phyloP scores from a whole-genome alignment of 805 yeast species.

The Ogataea methylovora region DNA sequence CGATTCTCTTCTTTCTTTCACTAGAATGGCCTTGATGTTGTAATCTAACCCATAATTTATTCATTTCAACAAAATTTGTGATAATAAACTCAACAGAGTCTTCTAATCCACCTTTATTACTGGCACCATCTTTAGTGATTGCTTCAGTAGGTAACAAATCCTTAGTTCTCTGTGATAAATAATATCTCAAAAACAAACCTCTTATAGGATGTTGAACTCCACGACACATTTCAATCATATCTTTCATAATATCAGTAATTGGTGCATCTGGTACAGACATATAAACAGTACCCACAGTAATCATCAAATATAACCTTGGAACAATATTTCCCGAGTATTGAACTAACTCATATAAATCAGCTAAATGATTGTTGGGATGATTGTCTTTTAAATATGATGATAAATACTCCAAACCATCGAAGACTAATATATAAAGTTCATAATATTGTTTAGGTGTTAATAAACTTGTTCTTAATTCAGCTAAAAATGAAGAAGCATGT shows the following conservation, averaged over 20 bases:
- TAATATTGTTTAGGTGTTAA: constrained; percentile 89
- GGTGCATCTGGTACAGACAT: constrained; percentile 76
- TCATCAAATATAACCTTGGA: constrained; percentile 90
- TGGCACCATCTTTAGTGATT: constrained; percentile 7
- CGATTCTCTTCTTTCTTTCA: constrained; percentile 64
- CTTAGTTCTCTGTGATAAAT: constrained; percentile 76
- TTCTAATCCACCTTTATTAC: constrained; percentile 32
- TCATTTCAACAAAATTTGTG: constrained; percentile 93
- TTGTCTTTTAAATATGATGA: constrained; percentile 57
- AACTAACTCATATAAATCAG: constrained; percentile 88
- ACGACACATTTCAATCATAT: constrained; percentile 95
- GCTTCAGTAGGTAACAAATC: constrained; percentile 42
- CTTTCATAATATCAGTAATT: constrained; percentile 78
- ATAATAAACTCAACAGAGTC: constrained; percentile 75
- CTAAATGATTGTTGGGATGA: constrained; percentile 65
- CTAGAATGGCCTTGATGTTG: constrained; percentile 93
- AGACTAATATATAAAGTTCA: constrained; percentile 77
- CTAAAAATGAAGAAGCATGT: constrained; percentile 75
- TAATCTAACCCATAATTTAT: constrained; percentile 92
- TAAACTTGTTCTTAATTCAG: constrained; percentile 69
- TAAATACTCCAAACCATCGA: constrained; percentile 70
- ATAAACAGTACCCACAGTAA: constrained; percentile 88
- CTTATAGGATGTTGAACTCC: constrained; percentile 95
- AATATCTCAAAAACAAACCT: constrained; percentile 86
- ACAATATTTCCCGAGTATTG: constrained; percentile 92